Evolutionary conservation across 306 rosid species (phyloP), one percentile per base, ranked within the genome.

Genomic region (Lithocarpus polystachyus): DNA sequence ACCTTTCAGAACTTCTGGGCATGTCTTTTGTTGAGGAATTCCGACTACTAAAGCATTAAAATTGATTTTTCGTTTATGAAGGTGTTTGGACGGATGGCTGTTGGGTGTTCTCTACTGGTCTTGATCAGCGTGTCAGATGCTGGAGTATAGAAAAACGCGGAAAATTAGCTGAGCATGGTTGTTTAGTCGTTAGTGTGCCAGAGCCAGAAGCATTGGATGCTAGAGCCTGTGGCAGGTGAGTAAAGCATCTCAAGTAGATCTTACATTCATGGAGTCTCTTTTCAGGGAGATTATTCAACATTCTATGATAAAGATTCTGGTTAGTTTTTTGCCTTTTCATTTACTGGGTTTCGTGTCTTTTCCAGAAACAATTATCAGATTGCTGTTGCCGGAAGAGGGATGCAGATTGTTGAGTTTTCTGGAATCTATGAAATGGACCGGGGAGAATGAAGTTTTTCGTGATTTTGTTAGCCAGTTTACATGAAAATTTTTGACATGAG

Each of bases 1-100:
- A 14, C 79, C 67, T 68, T 5, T 23, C 35, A 18, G 33, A 57
- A 29, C 68, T 73, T 75, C 6, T 23, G 56, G 28, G 26, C 52
- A 19, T 60, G 77, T 71, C n/a, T 71, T 20, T 75, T 81, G 60
- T 65, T 61, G 20, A n/a, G 70, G 55, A 61, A 54, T 20, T 28
- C 78, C 56, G 57, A 45, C 24, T n/a, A 19, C 45, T 54, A 22
- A 37, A 43, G 79, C 23, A 77, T 80, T 57, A 56, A 60, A 64
- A 40, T 54, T 77, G 54, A 60, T n/a, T 82, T 76, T 71, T 82
- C 28, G 26, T 88, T 75, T 68, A 28, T 87, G 82, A 76, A 95
- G 98, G 98, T 87, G 94, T 91, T 69, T 92, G 98, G 99, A 92
- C 98, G n/a, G 97, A 93, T 7, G 94, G 99, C 52, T 82, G 89